Conservation (phyloP, 257 asterid species). For the Nicotiana knightiana region DNA sequence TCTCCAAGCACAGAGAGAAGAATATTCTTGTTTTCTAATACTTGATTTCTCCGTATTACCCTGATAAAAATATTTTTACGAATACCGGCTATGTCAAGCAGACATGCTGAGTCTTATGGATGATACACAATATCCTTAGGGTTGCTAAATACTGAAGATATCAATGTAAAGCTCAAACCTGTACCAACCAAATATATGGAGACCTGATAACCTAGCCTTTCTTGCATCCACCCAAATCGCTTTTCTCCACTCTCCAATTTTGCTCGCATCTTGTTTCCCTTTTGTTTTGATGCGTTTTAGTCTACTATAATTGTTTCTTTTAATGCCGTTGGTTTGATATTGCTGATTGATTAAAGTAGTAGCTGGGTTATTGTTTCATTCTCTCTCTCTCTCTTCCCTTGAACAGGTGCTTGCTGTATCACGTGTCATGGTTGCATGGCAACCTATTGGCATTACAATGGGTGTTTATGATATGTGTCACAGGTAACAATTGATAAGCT, state of each 20-base stretch:
- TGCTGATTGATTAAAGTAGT: background rate
- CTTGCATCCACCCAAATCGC: background rate
- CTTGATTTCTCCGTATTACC: background rate
- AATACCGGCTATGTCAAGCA: background rate
- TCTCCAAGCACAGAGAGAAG: background rate
- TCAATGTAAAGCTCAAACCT: background rate
- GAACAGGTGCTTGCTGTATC: conserved; percentile 93
- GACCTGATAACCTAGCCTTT: background rate
- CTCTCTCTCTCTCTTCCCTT: conserved; percentile 3
- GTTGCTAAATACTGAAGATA: background rate
- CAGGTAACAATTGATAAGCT: conserved; percentile 42
- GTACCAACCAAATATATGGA: background rate
- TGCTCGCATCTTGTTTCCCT: background rate
- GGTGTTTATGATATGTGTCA: conserved; percentile 97
- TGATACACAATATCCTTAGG: background rate
- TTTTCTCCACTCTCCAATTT: background rate
- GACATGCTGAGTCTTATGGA: background rate
- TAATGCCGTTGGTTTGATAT: background rate
- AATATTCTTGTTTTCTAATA: background rate
- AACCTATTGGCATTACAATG: conserved; percentile 92
- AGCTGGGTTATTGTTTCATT: background rate
- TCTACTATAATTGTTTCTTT: background rate
- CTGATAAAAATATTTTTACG: background rate
- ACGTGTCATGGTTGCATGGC: conserved; percentile 94
- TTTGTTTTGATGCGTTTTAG: background rate